Evolutionary conservation across 73 alveolate genomes (phyloP), one percentile per base, ranked within the genome.

Genomic region (Paramecium octaurelia): DNA sequence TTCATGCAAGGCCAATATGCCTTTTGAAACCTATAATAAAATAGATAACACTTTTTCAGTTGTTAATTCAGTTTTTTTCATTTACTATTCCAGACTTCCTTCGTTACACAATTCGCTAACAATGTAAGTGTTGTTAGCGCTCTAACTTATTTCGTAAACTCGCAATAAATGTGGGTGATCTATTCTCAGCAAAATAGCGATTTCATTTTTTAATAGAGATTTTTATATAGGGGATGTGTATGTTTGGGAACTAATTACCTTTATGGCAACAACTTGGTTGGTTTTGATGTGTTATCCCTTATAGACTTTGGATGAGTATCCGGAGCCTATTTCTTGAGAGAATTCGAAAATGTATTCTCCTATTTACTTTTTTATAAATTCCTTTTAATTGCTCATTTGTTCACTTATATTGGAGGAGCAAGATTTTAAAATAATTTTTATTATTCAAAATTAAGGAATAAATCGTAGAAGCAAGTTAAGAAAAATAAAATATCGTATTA

Each of bases 241-340:
- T 38, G 68, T 35, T 75, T 75, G 59, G 31, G 60, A 75, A 75
- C 60, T 75, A n/a, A 75, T 75, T 12, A 75, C 88, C 21, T 75
- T 75, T 35, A 75, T 75, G 8, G 88, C 88, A 16, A 75, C 88
- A 75, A 34, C 68, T 36, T 8, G 14, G 10, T 75, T 38, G 34
- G 21, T 42, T 38, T 64, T 31, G 23, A 64, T 34, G 9, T 75
- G 58, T 21, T 75, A 20, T 38, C 88, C 88, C n/a, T 75, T 75
- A 38, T 75, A 75, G 23, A 75, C 88, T 38, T 75, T 75, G 6
- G 88, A 75, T 35, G 68, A 38, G 60, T 75, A 75, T 75, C 88
- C 88, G 6, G 58, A 35, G 20, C 88, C 88, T 8, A 75, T 75
- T 35, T 29, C 58, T 64, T 64, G 11, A 1, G 84, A 64, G 24